These are phyloP conservation scores for Sporothrix humicola DNA, from an alignment of 2,329 filamentous ascomycete species.

Conservation along the genomic window DNA sequence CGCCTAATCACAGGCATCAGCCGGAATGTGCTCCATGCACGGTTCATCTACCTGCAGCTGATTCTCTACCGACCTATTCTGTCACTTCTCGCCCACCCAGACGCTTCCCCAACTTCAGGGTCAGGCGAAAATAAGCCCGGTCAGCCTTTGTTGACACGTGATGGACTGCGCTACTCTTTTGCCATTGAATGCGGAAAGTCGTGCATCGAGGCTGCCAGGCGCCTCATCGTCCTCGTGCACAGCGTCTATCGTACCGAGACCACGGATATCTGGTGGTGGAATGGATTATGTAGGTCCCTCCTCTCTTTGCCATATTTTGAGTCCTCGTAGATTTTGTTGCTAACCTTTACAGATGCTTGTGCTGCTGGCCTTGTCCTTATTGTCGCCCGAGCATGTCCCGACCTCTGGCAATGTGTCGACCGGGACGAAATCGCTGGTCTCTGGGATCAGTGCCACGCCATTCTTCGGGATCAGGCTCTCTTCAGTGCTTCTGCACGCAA, in stretches of 20 bases:
- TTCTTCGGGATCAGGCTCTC: conserved; percentile 32
- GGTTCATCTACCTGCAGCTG: conserved; percentile 32
- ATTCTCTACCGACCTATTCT: conserved; percentile 33
- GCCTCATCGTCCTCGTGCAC: conserved; percentile 31
- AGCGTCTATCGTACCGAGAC: conserved; percentile 27
- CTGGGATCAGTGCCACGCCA: conserved; percentile 33
- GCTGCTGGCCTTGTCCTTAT: conserved; percentile 35
- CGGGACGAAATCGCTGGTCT: conserved; percentile 24
- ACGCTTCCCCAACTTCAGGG: neutral
- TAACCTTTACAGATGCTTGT: conserved; percentile 27
- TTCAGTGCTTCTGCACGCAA: conserved; percentile 33
- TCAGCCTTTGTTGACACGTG: conserved; percentile 21
- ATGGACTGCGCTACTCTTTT: conserved; percentile 33
- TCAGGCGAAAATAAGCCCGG: neutral
- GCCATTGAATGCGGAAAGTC: conserved; percentile 33
- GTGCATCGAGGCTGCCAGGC: conserved; percentile 32
- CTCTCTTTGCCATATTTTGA: too few species aligned
- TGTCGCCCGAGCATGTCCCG: conserved; percentile 32
- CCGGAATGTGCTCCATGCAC: conserved; percentile 28
- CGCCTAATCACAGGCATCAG: conserved; percentile 25
- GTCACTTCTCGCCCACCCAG: conserved; percentile 26
- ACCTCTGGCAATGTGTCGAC: conserved; percentile 32
- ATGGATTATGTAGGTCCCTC: conserved; percentile 29
- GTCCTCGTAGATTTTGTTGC: neutral
- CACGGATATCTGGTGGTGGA: conserved; percentile 35